Percentiles rank a stretch among this genome's conserved stretches.
phyloP scores from a whole-genome alignment of 2,329 filamentous ascomycete species.

The Diplodia intermedia region DNA sequence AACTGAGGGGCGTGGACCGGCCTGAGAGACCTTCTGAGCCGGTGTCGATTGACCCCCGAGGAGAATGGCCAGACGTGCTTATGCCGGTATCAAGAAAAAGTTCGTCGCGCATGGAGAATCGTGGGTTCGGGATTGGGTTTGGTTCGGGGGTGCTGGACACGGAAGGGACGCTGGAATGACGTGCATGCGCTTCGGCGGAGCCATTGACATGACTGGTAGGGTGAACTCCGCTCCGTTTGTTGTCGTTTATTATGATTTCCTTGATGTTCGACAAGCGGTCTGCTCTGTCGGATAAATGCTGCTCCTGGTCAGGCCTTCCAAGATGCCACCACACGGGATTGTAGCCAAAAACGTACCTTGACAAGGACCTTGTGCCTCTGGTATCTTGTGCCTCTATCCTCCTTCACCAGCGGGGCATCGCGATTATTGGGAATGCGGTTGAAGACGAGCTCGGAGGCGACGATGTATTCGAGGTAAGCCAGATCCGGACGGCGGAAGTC shows the following conservation, averaged over 20 bases:
- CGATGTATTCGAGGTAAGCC: constrained; percentile 84
- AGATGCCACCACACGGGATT: background rate
- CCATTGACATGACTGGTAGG: constrained; percentile 32
- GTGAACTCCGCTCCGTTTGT: constrained; percentile 63
- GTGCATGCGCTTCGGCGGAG: constrained; percentile 10
- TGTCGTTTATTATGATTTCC: constrained; percentile 59
- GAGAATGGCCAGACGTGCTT: constrained; percentile 34
- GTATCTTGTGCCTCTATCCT: constrained; percentile 58
- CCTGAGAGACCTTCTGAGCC: constrained; percentile 37
- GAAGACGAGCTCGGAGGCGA: constrained; percentile 78
- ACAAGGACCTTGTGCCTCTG: constrained; percentile 56
- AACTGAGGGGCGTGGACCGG: constrained; percentile 37
- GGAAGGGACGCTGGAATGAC: constrained; percentile 13
- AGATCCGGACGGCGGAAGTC: constrained; percentile 71
- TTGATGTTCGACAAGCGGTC: constrained; percentile 57
- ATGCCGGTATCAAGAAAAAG: constrained; percentile 34
- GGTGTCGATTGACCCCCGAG: constrained; percentile 36
- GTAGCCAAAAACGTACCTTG: constrained; percentile 36
- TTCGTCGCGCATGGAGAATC: constrained; percentile 34
- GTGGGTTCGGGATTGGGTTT: constrained; percentile 4
- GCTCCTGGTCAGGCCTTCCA: background rate
- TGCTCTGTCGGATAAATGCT: constrained; percentile 38
- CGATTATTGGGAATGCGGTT: constrained; percentile 78
- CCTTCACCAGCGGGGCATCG: constrained; percentile 71
- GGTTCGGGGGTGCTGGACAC: constrained; percentile 2